Percentiles rank a stretch among this genome's conserved stretches.
phyloP scores from a whole-genome alignment of 2,329 filamentous ascomycete genomes.

The Pseudogymnoascus sp. region DNA sequence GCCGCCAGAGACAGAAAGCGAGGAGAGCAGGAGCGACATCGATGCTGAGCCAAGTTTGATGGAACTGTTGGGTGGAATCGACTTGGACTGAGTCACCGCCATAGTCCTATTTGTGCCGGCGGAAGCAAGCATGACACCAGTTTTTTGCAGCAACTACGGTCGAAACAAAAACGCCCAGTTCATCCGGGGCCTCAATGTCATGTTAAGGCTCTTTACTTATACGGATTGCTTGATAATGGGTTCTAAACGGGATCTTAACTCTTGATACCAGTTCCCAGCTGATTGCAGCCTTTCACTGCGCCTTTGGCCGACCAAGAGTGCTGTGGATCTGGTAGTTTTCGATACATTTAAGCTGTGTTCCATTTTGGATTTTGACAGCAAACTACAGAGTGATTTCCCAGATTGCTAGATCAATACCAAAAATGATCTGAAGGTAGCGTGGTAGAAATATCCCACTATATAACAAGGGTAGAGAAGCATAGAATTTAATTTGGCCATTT shows the following conservation, averaged over 20 bases:
- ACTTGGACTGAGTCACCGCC: conserved; percentile 23
- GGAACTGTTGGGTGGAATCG: conserved; percentile 27
- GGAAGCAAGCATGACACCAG: not conserved
- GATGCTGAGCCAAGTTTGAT: conserved; percentile 22
- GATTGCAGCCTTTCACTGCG: not conserved
- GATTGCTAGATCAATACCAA: not conserved
- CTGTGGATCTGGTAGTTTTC: not conserved
- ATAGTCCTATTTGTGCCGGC: not conserved
- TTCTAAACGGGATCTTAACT: not conserved
- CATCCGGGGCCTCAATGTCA: not conserved
- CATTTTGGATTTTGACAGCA: not conserved
- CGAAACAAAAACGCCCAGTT: not conserved
- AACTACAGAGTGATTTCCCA: not conserved
- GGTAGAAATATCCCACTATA: not conserved
- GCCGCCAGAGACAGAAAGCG: conserved; percentile 26
- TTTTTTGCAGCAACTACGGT: not conserved
- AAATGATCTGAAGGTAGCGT: not conserved
- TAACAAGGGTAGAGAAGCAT: not conserved
- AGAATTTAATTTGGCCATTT: too few species aligned
- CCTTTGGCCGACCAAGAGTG: not conserved
- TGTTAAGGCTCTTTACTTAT: not conserved
- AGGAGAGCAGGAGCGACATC: conserved; percentile 23
- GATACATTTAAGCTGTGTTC: too few species aligned
- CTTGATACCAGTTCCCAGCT: not conserved
- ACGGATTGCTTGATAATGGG: not conserved